Percentiles rank a stretch among this genome's conserved stretches.
Conservation (phyloP, 805 yeast genomes). For the Ogataea glucozyma region DNA sequence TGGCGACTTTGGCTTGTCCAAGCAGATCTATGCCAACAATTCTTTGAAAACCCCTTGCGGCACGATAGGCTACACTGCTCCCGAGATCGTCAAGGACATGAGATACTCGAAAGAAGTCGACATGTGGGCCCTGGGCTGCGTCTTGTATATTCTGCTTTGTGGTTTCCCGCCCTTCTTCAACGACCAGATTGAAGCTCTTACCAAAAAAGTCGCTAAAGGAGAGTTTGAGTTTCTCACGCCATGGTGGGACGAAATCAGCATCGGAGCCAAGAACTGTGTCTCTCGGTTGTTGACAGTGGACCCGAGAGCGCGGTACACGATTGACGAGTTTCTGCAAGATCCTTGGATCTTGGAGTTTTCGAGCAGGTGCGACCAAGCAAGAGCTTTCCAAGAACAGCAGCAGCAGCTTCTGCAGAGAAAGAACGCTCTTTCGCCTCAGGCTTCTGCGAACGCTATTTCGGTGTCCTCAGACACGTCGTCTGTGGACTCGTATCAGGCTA, state of each 20-base stretch:
- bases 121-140: slow-evolving; percentile 99
- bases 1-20: slow-evolving; percentile 95
- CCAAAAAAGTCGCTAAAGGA: slow-evolving; percentile 79
- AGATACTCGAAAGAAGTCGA: slow-evolving; percentile 91
- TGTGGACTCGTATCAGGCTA: slow-evolving; percentile 1
- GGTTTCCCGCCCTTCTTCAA: slow-evolving; percentile 98
- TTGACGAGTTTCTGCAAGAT: slow-evolving; percentile 69
- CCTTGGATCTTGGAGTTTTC: slow-evolving; percentile 63
- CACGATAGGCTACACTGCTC: slow-evolving; percentile 97
- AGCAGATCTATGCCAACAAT: slow-evolving; percentile 82
- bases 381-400: slow-evolving; percentile 21
- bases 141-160: slow-evolving; percentile 85
- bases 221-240: slow-evolving; percentile 75
- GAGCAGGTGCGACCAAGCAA: slow-evolving; percentile 34
- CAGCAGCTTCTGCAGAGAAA: slow-evolving; percentile 18
- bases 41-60: slow-evolving; percentile 95
- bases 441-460: neutral
- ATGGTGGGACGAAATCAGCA: slow-evolving; percentile 86
- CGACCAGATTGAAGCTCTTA: slow-evolving; percentile 69
- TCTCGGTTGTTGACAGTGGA: slow-evolving; percentile 68
- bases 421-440: slow-evolving; percentile 6
- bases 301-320: slow-evolving; percentile 65
- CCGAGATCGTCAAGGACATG: slow-evolving; percentile 94
- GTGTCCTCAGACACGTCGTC: neutral
- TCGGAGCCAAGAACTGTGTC: slow-evolving; percentile 70